These are phyloP conservation scores for Pseudogymnoascus sp. DNA, from an alignment of 2,329 filamentous ascomycete species.

Conservation along the genomic window DNA sequence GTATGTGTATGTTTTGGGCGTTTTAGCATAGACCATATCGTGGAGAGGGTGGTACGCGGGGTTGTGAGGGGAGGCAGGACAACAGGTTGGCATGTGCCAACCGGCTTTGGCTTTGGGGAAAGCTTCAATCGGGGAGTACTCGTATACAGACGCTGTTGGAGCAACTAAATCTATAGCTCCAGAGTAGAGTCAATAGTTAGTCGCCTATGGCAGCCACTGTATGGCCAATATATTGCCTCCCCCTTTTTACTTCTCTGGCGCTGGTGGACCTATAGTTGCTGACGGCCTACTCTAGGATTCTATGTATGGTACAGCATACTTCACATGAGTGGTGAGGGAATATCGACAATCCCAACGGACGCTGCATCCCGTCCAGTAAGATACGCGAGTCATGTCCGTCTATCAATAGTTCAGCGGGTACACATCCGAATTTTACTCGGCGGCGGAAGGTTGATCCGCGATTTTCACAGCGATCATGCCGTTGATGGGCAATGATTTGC, in stretches of 20 bases:
- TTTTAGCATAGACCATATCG: background rate
- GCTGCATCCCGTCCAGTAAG: background rate
- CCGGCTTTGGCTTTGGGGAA: background rate
- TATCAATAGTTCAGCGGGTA: background rate
- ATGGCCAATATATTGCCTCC: background rate
- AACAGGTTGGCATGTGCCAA: background rate
- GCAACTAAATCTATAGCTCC: background rate
- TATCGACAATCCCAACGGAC: background rate
- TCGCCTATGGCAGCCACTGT: background rate
- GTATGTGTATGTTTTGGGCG: background rate
- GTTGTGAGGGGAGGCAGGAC: background rate
- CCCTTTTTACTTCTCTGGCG: background rate
- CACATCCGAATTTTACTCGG: background rate
- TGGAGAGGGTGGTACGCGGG: background rate
- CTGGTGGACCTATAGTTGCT: background rate
- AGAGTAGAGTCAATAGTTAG: background rate
- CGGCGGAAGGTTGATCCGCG: background rate
- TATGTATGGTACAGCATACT: background rate
- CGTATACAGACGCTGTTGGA: background rate
- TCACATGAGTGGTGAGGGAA: background rate
- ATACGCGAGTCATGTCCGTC: slow-evolving; percentile 1
- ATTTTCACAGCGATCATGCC: background rate
- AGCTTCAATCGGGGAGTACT: background rate
- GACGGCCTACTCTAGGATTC: background rate
- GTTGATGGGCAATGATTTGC: background rate